Evolutionary conservation across 139 green algal genomes (phyloP), one percentile per base, ranked within the genome.

Genomic region (Chloropicon primus): DNA sequence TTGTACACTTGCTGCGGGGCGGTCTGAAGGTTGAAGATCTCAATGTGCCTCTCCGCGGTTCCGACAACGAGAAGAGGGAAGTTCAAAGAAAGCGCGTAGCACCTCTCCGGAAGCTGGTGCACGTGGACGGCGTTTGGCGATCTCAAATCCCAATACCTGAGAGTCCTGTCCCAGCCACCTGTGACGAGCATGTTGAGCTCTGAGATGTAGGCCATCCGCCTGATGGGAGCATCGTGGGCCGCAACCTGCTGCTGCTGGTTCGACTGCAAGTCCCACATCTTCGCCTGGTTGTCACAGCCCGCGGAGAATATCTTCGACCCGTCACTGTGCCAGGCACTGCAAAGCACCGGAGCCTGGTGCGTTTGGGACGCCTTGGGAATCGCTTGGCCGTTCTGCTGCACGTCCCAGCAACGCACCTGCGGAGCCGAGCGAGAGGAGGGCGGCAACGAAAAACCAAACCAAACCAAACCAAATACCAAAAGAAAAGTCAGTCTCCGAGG

Each of bases 261-360:
- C 28, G 90, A 94, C 21, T 83, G 85, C 24, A 99, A 84, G 79
- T 93, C 89, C 95, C 95, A 99, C 77, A 97, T 89, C 80, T 95
- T 94, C 1, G 91, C 95, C 22, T 87, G 86, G 72, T 96, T 96
- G 86, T 98, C 93, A 78, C 91, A 97, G 28, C 94, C 90, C 2
- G 88, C 89, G 77, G 84, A 80, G 72, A 86, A 89, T 1, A 89
- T 80, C 17, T 26, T 79, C 77, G 62, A 77, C n/a, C 95, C 95
- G 81, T 98, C 93, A 2, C 82, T 74, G 72, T 87, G 92, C 93
- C 93, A 99, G 0, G 84, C 86, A 53, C 79, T 91, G 75, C 91
- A 96, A 23, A 99, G 84, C 23, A 97, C 83, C 25, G 95, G 94
- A 73, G 92, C 86, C 27, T 95, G 87, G 24, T 89, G 82, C 5